phyloP scores from a whole-genome alignment of 2,329 filamentous ascomycete genomes.

The Fusarium sterilihyphosum region DNA sequence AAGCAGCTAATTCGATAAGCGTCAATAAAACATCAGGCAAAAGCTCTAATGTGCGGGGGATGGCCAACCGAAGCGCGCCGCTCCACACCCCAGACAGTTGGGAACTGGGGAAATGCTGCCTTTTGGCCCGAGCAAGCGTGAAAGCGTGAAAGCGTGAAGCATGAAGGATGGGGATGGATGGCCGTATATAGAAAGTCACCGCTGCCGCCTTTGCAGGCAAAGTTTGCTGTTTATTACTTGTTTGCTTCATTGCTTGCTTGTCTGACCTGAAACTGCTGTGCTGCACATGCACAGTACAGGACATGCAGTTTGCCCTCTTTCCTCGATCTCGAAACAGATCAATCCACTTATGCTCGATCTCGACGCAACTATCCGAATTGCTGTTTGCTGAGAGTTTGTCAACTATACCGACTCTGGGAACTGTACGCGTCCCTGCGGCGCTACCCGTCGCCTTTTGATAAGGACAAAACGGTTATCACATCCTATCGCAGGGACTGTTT shows the following conservation, averaged over 20 bases:
- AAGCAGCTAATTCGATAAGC: conserved; percentile 34
- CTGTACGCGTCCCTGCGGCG: conserved; percentile 2
- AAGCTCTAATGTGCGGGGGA: conserved; percentile 39
- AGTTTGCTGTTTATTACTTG: neutral
- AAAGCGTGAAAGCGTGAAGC: neutral
- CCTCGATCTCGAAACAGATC: conserved; percentile 17
- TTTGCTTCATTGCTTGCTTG: conserved; percentile 8
- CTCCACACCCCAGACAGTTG: conserved; percentile 40
- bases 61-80: conserved; percentile 31
- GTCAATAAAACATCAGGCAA: conserved; percentile 40
- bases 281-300: neutral
- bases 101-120: conserved; percentile 22
- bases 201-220: conserved; percentile 25
- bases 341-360: conserved; percentile 15
- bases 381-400: conserved; percentile 16
- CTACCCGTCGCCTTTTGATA: conserved; percentile 12
- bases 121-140: conserved; percentile 8
- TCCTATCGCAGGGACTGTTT: neutral
- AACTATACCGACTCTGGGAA: neutral
- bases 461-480: neutral
- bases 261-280: conserved; percentile 36
- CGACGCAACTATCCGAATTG: conserved; percentile 15
- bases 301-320: conserved; percentile 20
- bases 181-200: conserved; percentile 43
- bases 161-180: conserved; percentile 22